Base-by-base conservation (phyloP, 192 early-diverging fungal genomes). In the Piromyces sp. region DNA sequence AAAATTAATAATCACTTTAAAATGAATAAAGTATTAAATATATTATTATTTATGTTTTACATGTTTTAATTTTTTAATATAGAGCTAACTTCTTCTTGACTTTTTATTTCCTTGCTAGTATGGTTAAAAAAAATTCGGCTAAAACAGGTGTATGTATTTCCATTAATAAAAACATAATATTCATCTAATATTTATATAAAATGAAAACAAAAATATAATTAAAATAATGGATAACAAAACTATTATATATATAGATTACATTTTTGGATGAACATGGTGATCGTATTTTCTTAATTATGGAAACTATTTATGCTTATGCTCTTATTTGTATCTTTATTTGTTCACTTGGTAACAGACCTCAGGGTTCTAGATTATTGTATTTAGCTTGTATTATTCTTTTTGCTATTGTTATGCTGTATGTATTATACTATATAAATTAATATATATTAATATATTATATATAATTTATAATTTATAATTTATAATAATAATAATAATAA, bases 281-380 rank as follows among this genome's bases (percentile, higher is more conserved):
- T 80, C 86, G 30, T 84, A 88, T 94, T 0, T 94, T 95, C 84
- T 85, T 88, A 81, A 84, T 92, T 22, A 87, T 95, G 82, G 92
- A 92, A 33, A 85, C 89, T 81, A 85, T 95, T 33, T 97, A 97
- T 84, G 84, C 96, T n/a, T 82, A 94, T 79, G 88, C 95, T 36
- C 87, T 98, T 79, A 88, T 95, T 51, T 89, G 92, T 29, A 91
- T 93, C 82, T 94, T 98, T 86, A 93, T 99, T 78, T 88, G 93
- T 29, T 93, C 96, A 83, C 87, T 99, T 84, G 97, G 97, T 82
- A 99, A 99, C 86, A 91, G 96, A 51, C 97, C 97, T 79, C 95
- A 98, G 86, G 97, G 95, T 29, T 92, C 94, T 29, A 95, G 91
- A 85, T 86, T 87, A 79, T 89, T 96, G 30, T 96, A 95, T 82